Evolutionary conservation across 129 eudicot species (phyloP), one percentile per base, ranked within the genome.

Genomic region (Glebionis coronaria): DNA sequence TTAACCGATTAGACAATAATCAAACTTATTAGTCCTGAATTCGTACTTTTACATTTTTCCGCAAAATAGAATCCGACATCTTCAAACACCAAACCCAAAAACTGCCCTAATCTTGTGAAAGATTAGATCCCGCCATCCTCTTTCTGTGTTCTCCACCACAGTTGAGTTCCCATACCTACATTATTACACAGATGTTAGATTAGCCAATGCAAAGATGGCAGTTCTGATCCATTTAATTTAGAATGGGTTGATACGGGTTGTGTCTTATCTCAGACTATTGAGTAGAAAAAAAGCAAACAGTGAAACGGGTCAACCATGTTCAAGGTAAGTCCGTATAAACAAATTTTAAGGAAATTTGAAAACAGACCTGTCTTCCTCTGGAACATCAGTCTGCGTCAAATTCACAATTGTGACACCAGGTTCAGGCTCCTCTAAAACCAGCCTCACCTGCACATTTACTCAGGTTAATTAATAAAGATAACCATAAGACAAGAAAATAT

Each of bases 61-160:
- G n/a, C n/a, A n/a, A 29, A 70, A 45, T 67, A n/a, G 35, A 59
- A 29, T 9, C 19, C 0, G 46, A 20, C 15, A 23, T 16, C 28
- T 16, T 88, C 74, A 91, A 61, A 91, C 81, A 44, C 97, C 97
- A 52, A 91, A 91, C 47, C 97, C 97, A 62, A 91, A 91, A 64
- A 91, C 92, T 1, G 91, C 97, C 40, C 96, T 75, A 61, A 91
- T 88, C 80, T 77, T 88, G 79, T 88, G 83, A 75, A 91, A 91
- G 66, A 88, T 91, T 12, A 88, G 84, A 78, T 91, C 98, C 65
- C 94, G 70, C 98, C 98, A 91, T 60, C 98, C 98, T 68, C 96
- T 83, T 79, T 91, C 98, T 0, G 98, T 91, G 59, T 91, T 91
- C 90, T 91, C 98, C 72, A 83, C 95, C 57, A 91, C 98, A 7